Base-by-base conservation (phyloP, 148 eudicot species). In the Spergularia bocconei region DNA sequence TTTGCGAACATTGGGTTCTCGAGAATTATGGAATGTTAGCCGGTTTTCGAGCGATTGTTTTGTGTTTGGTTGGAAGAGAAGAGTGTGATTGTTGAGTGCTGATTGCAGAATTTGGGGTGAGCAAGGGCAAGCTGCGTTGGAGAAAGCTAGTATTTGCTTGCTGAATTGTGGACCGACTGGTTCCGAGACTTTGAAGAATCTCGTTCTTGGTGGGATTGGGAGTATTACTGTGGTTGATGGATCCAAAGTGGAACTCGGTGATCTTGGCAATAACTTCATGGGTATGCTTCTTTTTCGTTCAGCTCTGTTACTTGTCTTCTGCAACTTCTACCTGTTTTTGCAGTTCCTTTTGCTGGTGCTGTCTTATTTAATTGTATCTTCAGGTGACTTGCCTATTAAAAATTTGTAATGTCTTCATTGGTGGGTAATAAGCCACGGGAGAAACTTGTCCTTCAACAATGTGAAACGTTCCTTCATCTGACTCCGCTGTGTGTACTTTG, bases 101-200 rank as follows among this genome's bases (percentile, higher is more conserved):
- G 36, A 29, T 67, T 87, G 80, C 88, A 94, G 97, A 84, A 94
- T 94, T 48, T 94, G 97, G 98, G 98, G 98, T 74, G 98, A 94
- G 80, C 98, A 90, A 85, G 98, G 98, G 80, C 98, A 94, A 80
- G 84, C 95, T 74, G 96, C 97, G 14, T 86, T 91, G 71, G 98
- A 91, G 82, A 94, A 90, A 85, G 87, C 97, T 41, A 94, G 96
- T 81, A 80, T 94, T 67, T 94, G 98, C 81, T 85, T 94, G 85
- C 90, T 94, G 64, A 94, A 94, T 76, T 91, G 97, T 79, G 98
- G 97, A 38, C 96, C 98, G 47, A 94, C 98, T 74, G 98, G 98
- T 48, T 91, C 98, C 2, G 98, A 94, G 79, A 87, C 93, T 39
- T 80, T 94, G 56, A 94, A 94, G 79, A 94, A 94, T 82, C 83